These are phyloP conservation scores for Castanopsis chinensis DNA, from an alignment of 306 rosid species.

Conservation along the genomic window DNA sequence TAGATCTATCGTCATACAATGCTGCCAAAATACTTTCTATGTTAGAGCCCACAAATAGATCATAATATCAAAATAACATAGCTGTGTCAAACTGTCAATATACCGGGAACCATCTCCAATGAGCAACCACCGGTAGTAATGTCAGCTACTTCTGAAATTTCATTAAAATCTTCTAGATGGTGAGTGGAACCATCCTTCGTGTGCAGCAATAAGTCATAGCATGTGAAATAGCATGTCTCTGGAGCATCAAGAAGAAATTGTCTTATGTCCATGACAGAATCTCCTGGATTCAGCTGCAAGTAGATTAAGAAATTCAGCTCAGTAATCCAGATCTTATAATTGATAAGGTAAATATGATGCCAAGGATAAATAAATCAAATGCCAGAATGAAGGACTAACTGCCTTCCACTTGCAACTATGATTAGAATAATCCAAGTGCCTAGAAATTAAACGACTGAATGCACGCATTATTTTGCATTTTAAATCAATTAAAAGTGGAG, in stretches of 20 bases:
- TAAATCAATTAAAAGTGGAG: background rate
- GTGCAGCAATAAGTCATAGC: conserved; percentile 88
- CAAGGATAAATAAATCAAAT: background rate
- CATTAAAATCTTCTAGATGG: conserved; percentile 90
- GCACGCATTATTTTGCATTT: background rate
- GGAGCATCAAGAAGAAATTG: conserved; percentile 99
- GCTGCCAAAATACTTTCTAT: conserved; percentile 55
- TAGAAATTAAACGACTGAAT: background rate
- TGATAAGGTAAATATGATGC: background rate
- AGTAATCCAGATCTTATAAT: conserved; percentile 7
- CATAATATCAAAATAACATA: background rate
- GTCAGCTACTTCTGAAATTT: conserved; percentile 97
- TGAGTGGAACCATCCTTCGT: conserved; percentile 80
- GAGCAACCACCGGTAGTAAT: conserved; percentile 93
- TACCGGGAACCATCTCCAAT: conserved; percentile 99
- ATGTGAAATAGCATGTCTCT: conserved; percentile 92
- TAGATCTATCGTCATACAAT: conserved; percentile 95
- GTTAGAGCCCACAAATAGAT: conserved; percentile 31
- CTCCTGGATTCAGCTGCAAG: conserved; percentile 92
- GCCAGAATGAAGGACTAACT: conserved; percentile 2
- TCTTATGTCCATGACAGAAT: conserved; percentile 93
- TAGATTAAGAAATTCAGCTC: conserved; percentile 30
- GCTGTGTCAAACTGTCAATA: conserved; percentile 19
- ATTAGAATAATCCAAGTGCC: conserved; percentile 1
- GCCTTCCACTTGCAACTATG: background rate